Base-by-base conservation (phyloP, 305 asterid species). In the Plantago coronopus region DNA sequence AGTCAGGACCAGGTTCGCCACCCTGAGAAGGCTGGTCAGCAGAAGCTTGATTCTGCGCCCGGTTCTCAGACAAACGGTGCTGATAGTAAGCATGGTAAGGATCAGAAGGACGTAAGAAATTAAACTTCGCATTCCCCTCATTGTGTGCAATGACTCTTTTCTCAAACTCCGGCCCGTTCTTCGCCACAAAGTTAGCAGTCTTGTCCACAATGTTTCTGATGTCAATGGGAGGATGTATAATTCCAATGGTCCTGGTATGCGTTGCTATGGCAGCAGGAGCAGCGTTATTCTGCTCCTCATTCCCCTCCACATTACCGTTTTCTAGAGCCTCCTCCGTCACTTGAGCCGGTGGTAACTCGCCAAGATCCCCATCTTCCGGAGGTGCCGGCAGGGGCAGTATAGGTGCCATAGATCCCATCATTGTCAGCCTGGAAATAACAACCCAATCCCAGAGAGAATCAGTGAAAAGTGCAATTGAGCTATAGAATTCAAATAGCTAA, bases 31-130 rank as follows among this genome's bases (percentile, higher is more conserved):
- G 70, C 72, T 75, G 81, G 59, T 62, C 70, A 19, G 67, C 40
- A 61, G 97, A 73, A 64, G 75, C 71, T 57, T 64, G 84, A 73
- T 74, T 88, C 71, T 88, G 96, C 0, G 86, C 73, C 18, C 95
- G 84, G 54, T 84, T 87, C 70, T 88, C 95, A 11, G 93, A 65
- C 38, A 91, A 73, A 17, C 94, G 95, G 53, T 86, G 95, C 81
- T 83, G 95, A 72, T 88, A 91, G 65, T 91, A 91, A n/a, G 95
- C 91, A 67, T 91, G 88, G 72, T 91, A 91, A 44, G 98, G 96
- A 82, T 91, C 94, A 17, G 88, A 74, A 31, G 79, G 59, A 42
- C 80, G 87, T 71, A 91, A 69, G 57, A 91, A 91, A 63, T 88
- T 83, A 67, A 91, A 91, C 48, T 86, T 91, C 1, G 88, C 85